A percentile compares a stretch with the other conserved stretches of the same genome.
Evolutionary conservation across 2,329 filamentous ascomycete species (phyloP).

Genomic region (Fusarium longipes): DNA sequence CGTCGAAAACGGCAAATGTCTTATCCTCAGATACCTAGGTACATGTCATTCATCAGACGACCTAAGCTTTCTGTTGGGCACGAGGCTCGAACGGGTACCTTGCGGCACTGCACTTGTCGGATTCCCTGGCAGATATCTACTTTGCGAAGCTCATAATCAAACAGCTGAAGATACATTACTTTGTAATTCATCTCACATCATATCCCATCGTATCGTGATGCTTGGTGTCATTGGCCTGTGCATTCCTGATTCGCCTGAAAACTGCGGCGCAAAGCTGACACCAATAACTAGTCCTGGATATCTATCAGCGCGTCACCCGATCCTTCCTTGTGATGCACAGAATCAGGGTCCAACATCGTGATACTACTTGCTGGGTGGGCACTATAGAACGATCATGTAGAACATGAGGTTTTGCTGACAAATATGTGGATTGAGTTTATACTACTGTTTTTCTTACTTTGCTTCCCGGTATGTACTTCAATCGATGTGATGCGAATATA

Average conservation of each 20-base stretch:
- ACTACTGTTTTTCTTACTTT: neutral
- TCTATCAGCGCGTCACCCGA: constrained; percentile 34
- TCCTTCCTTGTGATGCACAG: constrained; percentile 33
- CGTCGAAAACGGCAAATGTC: constrained; percentile 19
- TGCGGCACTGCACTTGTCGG: neutral
- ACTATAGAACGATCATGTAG: neutral
- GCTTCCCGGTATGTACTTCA: too few species aligned
- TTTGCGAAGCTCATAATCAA: neutral
- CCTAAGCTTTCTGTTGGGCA: neutral
- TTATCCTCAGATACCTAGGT: neutral
- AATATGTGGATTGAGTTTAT: neutral
- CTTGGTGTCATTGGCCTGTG: neutral
- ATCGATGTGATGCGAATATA: too few species aligned
- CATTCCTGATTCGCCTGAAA: constrained; percentile 3
- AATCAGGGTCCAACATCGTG: neutral
- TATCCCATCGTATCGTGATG: neutral
- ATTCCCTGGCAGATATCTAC: neutral
- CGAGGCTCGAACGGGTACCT: neutral
- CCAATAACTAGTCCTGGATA: neutral
- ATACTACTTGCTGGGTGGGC: neutral
- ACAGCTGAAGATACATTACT: neutral
- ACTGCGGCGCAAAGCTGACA: neutral
- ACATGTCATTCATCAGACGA: neutral
- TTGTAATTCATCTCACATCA: neutral
- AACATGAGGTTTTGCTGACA: neutral